phyloP scores from a whole-genome alignment of 106 monocot genomes.

The Dendrobium chrysotoxum region DNA sequence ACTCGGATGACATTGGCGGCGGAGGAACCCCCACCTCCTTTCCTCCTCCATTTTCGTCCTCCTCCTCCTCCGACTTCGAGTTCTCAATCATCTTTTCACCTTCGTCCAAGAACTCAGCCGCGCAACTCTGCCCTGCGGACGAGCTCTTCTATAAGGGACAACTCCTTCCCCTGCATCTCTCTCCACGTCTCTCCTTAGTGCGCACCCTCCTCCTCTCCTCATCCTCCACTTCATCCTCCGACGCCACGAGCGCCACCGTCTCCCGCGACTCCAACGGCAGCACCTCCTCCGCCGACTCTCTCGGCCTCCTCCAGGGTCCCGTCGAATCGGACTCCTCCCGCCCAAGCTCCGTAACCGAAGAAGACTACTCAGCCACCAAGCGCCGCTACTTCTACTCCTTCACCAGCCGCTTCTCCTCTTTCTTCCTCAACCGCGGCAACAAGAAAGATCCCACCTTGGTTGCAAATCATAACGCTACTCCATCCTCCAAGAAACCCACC shows the following conservation, averaged over 20 bases:
- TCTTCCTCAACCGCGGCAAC: constrained; percentile 62
- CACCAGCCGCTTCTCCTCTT: constrained; percentile 73
- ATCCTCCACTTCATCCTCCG: neutral
- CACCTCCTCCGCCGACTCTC: neutral
- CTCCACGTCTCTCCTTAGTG: constrained; percentile 41
- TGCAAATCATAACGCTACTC: neutral
- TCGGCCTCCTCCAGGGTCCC: constrained; percentile 1
- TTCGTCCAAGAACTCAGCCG: neutral
- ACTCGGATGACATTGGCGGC: neutral
- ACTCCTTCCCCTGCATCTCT: constrained; percentile 75
- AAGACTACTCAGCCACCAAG: constrained; percentile 23
- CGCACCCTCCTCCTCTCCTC: constrained; percentile 47
- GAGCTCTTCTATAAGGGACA: constrained; percentile 83
- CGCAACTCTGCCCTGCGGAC: constrained; percentile 62
- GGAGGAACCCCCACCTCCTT: neutral
- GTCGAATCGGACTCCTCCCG: constrained; percentile 63
- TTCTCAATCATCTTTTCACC: constrained; percentile 34
- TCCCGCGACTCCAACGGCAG: constrained; percentile 13
- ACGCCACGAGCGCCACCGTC: neutral
- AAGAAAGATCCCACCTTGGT: constrained; percentile 23
- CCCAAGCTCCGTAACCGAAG: constrained; percentile 65
- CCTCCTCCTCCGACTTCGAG: constrained; percentile 54
- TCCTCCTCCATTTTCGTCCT: neutral
- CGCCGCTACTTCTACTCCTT: constrained; percentile 62
- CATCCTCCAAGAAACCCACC: constrained; percentile 14